Conservation (phyloP, 805 yeast genomes). For the Cyberlindnera xylosilytica region DNA sequence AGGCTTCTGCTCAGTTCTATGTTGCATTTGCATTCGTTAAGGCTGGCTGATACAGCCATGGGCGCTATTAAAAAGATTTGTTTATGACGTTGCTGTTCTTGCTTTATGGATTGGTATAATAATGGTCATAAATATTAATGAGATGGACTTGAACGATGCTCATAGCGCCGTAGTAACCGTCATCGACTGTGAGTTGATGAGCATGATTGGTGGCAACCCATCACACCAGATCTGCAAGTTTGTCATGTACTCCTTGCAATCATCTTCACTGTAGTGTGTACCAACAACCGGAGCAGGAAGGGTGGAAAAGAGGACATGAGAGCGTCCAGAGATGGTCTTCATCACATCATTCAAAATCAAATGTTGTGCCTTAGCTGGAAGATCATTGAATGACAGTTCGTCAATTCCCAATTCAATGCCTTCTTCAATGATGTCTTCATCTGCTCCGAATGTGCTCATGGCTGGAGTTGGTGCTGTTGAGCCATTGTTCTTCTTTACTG, state of each 20-base stretch:
- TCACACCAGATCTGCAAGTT: slow-evolving; percentile 78
- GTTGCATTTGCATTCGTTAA: slow-evolving; percentile 80
- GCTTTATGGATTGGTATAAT: too few relatives aligned
- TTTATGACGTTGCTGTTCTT: too few relatives aligned
- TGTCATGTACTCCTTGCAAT: slow-evolving; percentile 70
- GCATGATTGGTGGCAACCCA: slow-evolving; percentile 75
- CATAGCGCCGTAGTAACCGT: slow-evolving; percentile 92
- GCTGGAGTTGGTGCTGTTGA: slow-evolving; percentile 2
- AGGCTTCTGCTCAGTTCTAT: slow-evolving; percentile 75
- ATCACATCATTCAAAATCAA: slow-evolving; percentile 83
- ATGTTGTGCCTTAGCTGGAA: slow-evolving; percentile 93
- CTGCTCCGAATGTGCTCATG: neutral
- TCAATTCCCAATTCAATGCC: slow-evolving; percentile 29
- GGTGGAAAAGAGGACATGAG: slow-evolving; percentile 83
- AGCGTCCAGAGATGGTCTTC: slow-evolving; percentile 55
- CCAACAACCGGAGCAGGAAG: slow-evolving; percentile 86
- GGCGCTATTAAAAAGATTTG: too few relatives aligned
- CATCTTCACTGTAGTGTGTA: slow-evolving; percentile 66
- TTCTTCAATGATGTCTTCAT: neutral
- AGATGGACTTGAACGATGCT: too few relatives aligned
- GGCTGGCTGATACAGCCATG: slow-evolving; percentile 28
- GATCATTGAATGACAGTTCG: slow-evolving; percentile 64
- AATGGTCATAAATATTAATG: too few relatives aligned
- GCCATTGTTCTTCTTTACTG: neutral
- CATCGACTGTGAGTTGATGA: slow-evolving; percentile 89